Percentiles rank a stretch among this genome's conserved stretches.
These are phyloP conservation scores for Pulveroboletus sp. DNA, from an alignment of 768 basidiomycete species.

Conservation along the genomic window DNA sequence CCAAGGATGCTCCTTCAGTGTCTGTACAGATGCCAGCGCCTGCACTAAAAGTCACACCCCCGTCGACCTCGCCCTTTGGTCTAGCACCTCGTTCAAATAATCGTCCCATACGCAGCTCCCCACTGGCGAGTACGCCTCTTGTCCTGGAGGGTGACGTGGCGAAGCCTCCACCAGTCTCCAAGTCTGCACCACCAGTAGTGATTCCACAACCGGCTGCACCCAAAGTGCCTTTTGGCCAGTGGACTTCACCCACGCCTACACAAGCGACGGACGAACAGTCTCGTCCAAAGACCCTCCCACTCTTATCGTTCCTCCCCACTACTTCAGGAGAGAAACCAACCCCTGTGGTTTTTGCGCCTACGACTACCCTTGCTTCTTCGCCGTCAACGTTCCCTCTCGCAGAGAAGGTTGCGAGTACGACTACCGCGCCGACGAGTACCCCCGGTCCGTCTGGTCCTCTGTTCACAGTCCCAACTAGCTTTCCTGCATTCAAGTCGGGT, in stretches of 20 bases:
- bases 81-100: constrained; percentile 44
- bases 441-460: constrained; percentile 5
- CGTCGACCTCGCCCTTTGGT: constrained; percentile 37
- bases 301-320: constrained; percentile 32
- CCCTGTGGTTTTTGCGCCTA: constrained; percentile 4
- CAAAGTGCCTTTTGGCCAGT: constrained; percentile 34
- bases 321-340: constrained; percentile 7
- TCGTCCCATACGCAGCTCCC: constrained; percentile 71
- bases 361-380: not conserved
- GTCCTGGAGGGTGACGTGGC: constrained; percentile 39
- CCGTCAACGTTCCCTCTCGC: not conserved
- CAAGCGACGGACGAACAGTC: constrained; percentile 18
- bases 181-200: constrained; percentile 16
- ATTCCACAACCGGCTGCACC: constrained; percentile 38
- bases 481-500: constrained; percentile 8
- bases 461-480: constrained; percentile 5
- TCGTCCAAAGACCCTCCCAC: constrained; percentile 48
- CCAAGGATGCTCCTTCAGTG: constrained; percentile 33
- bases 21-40: constrained; percentile 14
- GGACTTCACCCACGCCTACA: constrained; percentile 18
- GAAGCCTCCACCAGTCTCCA: constrained; percentile 11
- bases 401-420: not conserved
- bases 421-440: constrained; percentile 3
- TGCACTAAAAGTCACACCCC: constrained; percentile 14
- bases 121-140: constrained; percentile 54